Evolutionary conservation across 192 early-diverging fungal species (phyloP).

Genomic region (Coemansia sp.): DNA sequence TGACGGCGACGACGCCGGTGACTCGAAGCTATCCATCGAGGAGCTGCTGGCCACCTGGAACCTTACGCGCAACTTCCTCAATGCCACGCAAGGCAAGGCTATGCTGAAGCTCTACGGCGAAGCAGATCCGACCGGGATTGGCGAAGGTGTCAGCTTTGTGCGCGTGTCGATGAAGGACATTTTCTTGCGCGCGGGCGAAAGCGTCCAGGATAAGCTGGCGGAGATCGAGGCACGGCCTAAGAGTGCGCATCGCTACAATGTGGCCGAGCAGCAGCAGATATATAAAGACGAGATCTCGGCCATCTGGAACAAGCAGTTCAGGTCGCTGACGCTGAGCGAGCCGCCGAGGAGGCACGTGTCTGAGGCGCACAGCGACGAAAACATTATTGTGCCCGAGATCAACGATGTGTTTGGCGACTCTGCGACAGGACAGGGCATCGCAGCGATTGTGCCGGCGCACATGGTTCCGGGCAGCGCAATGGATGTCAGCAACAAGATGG

Average conservation of each 20-base stretch:
- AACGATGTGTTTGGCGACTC: conserved; percentile 54
- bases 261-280: conserved; percentile 93
- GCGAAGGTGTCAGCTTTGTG: conserved; percentile 98
- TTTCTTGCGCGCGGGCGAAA: conserved; percentile 84
- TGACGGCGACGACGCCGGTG: conserved; percentile 64
- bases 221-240: conserved; percentile 79
- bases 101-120: conserved; percentile 93
- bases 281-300: conserved; percentile 90
- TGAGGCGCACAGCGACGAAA: conserved; percentile 38
- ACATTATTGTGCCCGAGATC: conserved; percentile 45
- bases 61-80: conserved; percentile 92
- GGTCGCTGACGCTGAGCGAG: conserved; percentile 59
- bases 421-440: conserved; percentile 6
- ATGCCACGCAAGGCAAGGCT: conserved; percentile 88
- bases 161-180: conserved; percentile 97
- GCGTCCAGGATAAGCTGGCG: conserved; percentile 77
- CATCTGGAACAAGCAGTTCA: conserved; percentile 90
- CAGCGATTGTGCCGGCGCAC: conserved; percentile 20
- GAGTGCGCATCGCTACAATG: conserved; percentile 79
- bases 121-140: conserved; percentile 94
- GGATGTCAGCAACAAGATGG: conserved; percentile 40
- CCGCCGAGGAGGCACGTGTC: conserved; percentile 45
- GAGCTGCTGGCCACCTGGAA: conserved; percentile 95
- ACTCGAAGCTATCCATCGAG: conserved; percentile 80
- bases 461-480: conserved; percentile 35